These are phyloP conservation scores for Lepidium aucheri DNA, from an alignment of 345 rosid genomes.

Conservation along the genomic window DNA sequence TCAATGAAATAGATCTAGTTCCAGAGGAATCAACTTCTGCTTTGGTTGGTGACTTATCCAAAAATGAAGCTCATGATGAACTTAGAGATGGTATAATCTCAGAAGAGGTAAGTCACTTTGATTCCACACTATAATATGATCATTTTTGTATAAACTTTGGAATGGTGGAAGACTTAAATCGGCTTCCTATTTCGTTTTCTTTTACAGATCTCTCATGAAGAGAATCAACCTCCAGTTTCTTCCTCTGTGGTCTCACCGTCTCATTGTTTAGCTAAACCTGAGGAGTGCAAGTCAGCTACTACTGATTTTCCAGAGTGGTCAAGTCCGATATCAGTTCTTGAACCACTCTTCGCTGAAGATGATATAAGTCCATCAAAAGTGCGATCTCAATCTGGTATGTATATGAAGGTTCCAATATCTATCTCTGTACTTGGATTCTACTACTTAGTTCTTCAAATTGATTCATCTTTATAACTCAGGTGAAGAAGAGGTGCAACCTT, in stretches of 20 bases:
- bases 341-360: constrained; percentile 55
- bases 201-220: constrained; percentile 20
- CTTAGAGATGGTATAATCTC: constrained; percentile 2
- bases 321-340: constrained; percentile 94
- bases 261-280: constrained; percentile 33
- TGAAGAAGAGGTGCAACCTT: constrained; percentile 45
- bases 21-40: constrained; percentile 23
- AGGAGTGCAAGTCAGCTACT: constrained; percentile 35
- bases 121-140: neutral
- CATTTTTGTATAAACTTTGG: neutral
- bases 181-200: neutral
- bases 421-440: neutral
- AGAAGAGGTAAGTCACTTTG: constrained; percentile 19
- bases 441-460: neutral
- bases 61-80: constrained; percentile 17
- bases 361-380: constrained; percentile 59
- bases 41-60: constrained; percentile 9
- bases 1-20: constrained; percentile 27
- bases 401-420: neutral
- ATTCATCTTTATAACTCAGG: constrained; percentile 35
- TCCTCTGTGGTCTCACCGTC: constrained; percentile 37
- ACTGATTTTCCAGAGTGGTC: constrained; percentile 50
- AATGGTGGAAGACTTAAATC: neutral
- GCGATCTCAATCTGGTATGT: constrained; percentile 50
- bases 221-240: constrained; percentile 14